Evolutionary conservation across 148 eudicot genomes (phyloP), one percentile per base, ranked within the genome.

Genomic region (Nyssa sinensis): DNA sequence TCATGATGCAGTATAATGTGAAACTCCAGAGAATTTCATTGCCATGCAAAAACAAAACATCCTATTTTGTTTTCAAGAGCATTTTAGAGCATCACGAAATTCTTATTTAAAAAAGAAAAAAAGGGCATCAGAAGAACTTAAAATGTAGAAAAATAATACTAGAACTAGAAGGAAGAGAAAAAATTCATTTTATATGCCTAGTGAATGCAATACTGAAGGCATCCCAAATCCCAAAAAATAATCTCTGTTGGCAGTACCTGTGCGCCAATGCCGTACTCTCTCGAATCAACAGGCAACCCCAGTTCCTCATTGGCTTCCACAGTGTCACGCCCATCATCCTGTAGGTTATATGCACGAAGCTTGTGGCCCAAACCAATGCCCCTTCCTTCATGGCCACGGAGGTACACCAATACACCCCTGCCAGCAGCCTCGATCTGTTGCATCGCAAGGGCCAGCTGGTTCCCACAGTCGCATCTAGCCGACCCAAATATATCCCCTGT

Each of bases 351-450:
- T 34, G 93, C 88, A 66, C 86, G 89, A 31, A 89, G 91, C 69
- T 89, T 89, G 82, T 87, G 88, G 61, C 93, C 93, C 75, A 89
- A 80, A 73, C 93, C 93, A 5, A 89, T 87, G 37, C 93, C 93
- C 73, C 93, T 81, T 32, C 93, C 93, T 79, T 89, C 91, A 67
- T 89, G 93, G 23, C 93, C 93, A 8, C 93, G 87, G 2, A 89
- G 84, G 74, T 89, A 89, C 19, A 89, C 86, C 77, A 89, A 64
- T 30, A 85, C 87, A 49, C 93, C 93, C 67, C 85, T 78, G 30
- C 93, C 91, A 27, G 89, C 91, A 34, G 81, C 86, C 67, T 89
- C 93, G n/a, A 89, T 89, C 74, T 87, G 86, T 44, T 85, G 82
- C 93, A 89, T 89, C 27, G 93, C 89, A 41, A 85, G 84, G n/a